Conservation (phyloP, 306 rosid genomes). For the Malus orientalis region DNA sequence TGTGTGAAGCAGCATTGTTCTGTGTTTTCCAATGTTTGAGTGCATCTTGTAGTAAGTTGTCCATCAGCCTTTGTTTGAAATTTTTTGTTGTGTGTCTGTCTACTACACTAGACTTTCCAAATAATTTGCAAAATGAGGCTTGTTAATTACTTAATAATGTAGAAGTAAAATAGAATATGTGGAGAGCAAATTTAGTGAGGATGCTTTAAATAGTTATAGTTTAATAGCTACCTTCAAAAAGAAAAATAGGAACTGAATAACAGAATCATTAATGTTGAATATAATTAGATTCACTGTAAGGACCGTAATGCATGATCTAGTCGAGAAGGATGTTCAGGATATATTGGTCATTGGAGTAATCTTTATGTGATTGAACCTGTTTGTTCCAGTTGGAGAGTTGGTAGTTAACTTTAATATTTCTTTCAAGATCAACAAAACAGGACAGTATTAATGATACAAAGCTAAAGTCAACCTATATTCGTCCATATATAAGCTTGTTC, state of each 20-base stretch:
- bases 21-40: background rate
- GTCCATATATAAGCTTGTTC: conserved; percentile 5
- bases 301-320: background rate
- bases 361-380: background rate
- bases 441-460: background rate
- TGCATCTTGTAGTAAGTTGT: background rate
- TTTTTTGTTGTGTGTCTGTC: background rate
- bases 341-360: background rate
- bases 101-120: background rate
- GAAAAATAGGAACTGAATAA: background rate
- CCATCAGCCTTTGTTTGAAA: background rate
- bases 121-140: background rate
- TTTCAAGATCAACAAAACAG: background rate
- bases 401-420: background rate
- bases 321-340: background rate
- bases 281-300: background rate
- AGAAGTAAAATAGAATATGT: background rate
- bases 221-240: background rate
- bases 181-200: background rate
- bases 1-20: background rate
- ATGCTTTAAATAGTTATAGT: background rate
- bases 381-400: background rate
- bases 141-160: background rate
- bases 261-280: background rate
- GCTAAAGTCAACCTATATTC: background rate